Base-by-base conservation (phyloP, 805 yeast species). In the Candida sakaeoensis region DNA sequence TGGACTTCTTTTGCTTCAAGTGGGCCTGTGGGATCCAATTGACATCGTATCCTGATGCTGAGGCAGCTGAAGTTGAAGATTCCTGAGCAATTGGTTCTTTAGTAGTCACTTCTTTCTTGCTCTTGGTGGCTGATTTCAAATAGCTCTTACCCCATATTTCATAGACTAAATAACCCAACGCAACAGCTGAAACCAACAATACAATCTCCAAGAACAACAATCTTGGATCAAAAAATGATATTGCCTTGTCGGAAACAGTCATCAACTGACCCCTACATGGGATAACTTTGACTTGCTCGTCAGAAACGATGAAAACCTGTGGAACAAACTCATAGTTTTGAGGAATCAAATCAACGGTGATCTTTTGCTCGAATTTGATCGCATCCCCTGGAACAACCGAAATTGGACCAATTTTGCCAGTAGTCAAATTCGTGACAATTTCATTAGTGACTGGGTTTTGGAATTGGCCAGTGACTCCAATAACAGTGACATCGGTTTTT, bases 191-290 rank as follows among this genome's bases (percentile, higher is more conserved):
- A 16, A 63, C 72, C 3, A 67, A 49, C 42, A 86, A 61, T 18
- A 85, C 49, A 12, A 77, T 37, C 55, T 80, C 83, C 48, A 84
- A 74, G 25, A 84, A 58, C 43, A 87, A 55, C 53, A 88, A 74
- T 60, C 81, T 79, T 10, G 90, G 93, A 56, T 85, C 77, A 63
- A 82, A 80, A 39, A 81, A 47, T 0, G 95, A 82, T 50, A 89
- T 66, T 41, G 81, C 74, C 26, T 74, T 75, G 51, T 88, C 95
- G 8, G 60, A 60, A 41, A 89, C 75, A 16, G 67, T 58, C 33
- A 85, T 64, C 43, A 80, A 61, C 52, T 78, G 80, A 37, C 79
- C 74, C 52, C 75, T 69, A 19, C 83, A 72, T 37, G 79, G 78
- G 29, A 84, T 65, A 47, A 68, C 64, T 61, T 77, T 72, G 49